These are phyloP conservation scores for Saccharomyces uvarum DNA, from an alignment of 1,139 yeast genomes.

Conservation along the genomic window DNA sequence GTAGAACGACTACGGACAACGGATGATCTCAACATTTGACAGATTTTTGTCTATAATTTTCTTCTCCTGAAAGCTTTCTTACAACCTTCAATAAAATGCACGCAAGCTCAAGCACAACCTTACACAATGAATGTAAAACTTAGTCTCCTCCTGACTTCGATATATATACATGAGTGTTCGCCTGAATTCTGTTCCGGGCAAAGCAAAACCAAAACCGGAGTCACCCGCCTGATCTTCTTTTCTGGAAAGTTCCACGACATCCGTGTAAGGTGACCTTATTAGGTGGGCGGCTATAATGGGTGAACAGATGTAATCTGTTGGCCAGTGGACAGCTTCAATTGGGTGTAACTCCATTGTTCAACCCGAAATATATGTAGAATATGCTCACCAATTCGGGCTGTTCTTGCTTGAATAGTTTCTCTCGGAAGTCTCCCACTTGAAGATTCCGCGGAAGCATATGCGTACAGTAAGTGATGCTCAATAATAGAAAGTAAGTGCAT, in stretches of 20 bases:
- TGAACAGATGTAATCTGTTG: background rate
- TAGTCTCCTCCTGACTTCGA: background rate
- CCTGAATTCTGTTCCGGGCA: background rate
- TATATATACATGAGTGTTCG: background rate
- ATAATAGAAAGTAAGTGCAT: background rate
- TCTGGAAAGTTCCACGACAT: background rate
- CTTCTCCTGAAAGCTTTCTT: background rate
- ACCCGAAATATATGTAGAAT: background rate
- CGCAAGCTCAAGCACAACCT: background rate
- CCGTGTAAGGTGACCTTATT: background rate
- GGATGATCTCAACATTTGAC: background rate
- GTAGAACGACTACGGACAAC: constrained; percentile 1
- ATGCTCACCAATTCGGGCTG: background rate
- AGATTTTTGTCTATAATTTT: background rate
- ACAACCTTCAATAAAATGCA: background rate
- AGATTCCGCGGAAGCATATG: background rate
- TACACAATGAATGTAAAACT: background rate
- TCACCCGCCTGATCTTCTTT: background rate
- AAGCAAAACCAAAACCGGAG: background rate
- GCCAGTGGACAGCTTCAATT: background rate
- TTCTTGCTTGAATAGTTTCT: background rate
- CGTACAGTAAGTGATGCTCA: background rate
- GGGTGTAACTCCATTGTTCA: background rate
- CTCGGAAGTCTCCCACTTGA: background rate
- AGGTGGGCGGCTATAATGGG: background rate